Conservation (phyloP, 345 rosid species). For the Salix viminalis region DNA sequence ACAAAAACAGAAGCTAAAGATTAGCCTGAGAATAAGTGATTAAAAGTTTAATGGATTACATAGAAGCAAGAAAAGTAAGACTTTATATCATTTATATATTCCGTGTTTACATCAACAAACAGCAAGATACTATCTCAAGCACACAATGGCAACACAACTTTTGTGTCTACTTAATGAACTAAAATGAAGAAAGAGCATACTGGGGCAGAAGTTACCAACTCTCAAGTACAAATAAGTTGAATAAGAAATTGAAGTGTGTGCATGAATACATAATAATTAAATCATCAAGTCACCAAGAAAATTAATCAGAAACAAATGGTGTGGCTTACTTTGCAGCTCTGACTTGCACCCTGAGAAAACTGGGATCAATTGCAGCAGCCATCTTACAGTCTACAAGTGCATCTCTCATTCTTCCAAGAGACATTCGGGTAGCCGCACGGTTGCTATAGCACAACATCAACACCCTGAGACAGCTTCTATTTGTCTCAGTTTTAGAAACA, state of each 20-base stretch:
- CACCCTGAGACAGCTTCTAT: conserved; percentile 78
- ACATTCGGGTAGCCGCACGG: conserved; percentile 87
- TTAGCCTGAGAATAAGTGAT: neutral
- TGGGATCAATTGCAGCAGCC: conserved; percentile 78
- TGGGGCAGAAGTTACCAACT: neutral
- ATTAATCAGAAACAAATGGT: conserved; percentile 18
- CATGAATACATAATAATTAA: neutral
- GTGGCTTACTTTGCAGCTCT: conserved; percentile 80
- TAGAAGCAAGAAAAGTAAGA: neutral
- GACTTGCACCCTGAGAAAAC: conserved; percentile 76
- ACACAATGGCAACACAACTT: neutral
- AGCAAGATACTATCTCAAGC: neutral
- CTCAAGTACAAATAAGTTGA: neutral
- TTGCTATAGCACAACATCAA: conserved; percentile 93
- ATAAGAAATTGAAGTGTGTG: neutral
- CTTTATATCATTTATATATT: neutral
- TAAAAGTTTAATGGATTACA: neutral
- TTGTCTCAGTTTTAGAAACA: conserved; percentile 56
- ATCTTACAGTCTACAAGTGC: conserved; percentile 76
- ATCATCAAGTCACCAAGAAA: neutral
- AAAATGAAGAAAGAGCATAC: neutral
- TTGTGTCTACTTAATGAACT: neutral
- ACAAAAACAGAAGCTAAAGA: neutral
- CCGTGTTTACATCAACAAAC: neutral
- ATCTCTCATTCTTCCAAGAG: conserved; percentile 85